Evolutionary conservation across 192 early-diverging fungal species (phyloP), one percentile per base, ranked within the genome.

Genomic region (Coemansia sp.): DNA sequence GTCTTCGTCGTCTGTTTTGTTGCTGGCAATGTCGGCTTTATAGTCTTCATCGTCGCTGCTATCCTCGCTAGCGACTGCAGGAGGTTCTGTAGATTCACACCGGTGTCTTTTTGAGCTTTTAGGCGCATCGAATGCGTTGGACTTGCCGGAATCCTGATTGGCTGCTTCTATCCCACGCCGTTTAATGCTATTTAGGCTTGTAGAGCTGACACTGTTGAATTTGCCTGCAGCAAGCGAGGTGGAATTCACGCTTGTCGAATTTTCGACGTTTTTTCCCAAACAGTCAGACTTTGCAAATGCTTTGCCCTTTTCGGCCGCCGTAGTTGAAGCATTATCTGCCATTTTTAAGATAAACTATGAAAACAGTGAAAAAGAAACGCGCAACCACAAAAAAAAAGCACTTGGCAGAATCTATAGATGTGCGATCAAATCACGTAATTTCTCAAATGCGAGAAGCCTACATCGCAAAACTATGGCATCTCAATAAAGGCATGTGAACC

Each of bases 31-130:
- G 26, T 12, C 58, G 3, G 45, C 59, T 5, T 49, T 49, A 4
- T 47, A 47, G 14, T 36, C 18, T 3, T 49, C 66, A 15, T 42
- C 52, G 12, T 55, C 52, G 3, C 40, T 40, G 16, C 31, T 43
- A 16, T 32, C 30, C 28, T 15, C 47, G 30, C 28, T 31, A 8
- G 15, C 14, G 30, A n/a, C 1, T 16, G n/a, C 15, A 20, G 15
- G n/a, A 15, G 16, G 1, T n/a, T 21, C 3, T 62, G 32, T 41
- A 1, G 42, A 23, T 38, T 50, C 53, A n/a, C 42, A 18, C 6
- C 69, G 53, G 40, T 71, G 63, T 30, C 69, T 57, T 28, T 71
- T 71, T 49, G 30, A n/a, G 47, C 47, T 16, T 15, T 17, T 30
- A 6, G 47, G n/a, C 9, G 31, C 47, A 0, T 17, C 30, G 15